phyloP scores from a whole-genome alignment of 75 land plant genomes.

The Adiantum capillusveneris region DNA sequence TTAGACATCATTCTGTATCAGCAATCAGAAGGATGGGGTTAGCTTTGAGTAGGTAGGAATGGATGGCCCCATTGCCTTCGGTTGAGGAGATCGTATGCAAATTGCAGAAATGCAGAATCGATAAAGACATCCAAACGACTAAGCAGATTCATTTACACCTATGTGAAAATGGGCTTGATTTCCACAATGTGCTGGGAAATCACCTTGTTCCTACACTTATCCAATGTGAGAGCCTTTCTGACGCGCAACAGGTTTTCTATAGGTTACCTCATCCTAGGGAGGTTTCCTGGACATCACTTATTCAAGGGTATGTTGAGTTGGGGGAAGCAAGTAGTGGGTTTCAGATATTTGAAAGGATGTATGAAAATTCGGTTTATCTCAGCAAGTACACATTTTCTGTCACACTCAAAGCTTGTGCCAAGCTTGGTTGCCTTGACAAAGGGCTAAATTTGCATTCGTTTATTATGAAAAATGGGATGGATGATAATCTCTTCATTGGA shows the following conservation, averaged over 20 bases:
- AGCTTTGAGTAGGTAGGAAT: too few species aligned
- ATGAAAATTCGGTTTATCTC: neutral
- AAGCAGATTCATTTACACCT: neutral
- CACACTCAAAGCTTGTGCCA: constrained; percentile 44
- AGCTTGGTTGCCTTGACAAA: constrained; percentile 25
- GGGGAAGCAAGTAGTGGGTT: constrained; percentile 6
- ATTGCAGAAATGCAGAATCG: neutral
- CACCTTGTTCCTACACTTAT: constrained; percentile 1
- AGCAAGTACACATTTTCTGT: constrained; percentile 24
- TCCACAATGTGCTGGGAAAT: neutral
- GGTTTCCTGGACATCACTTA: constrained; percentile 22
- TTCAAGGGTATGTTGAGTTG: constrained; percentile 8
- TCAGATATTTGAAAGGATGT: constrained; percentile 6
- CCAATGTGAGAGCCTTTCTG: constrained; percentile 1
- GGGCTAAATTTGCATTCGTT: constrained; percentile 29
- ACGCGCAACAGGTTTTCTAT: neutral
- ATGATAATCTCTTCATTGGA: constrained; percentile 23
- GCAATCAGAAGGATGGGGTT: too few species aligned
- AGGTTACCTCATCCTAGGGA: neutral
- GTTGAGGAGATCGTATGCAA: neutral
- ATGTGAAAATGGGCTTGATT: neutral
- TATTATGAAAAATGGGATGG: constrained; percentile 29
- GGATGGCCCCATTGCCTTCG: constrained; percentile 1
- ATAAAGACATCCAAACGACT: neutral
- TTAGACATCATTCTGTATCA: too few species aligned